These are phyloP conservation scores for Phytophthora pistaciae DNA, from an alignment of 352 stramenopile species.

Conservation along the genomic window DNA sequence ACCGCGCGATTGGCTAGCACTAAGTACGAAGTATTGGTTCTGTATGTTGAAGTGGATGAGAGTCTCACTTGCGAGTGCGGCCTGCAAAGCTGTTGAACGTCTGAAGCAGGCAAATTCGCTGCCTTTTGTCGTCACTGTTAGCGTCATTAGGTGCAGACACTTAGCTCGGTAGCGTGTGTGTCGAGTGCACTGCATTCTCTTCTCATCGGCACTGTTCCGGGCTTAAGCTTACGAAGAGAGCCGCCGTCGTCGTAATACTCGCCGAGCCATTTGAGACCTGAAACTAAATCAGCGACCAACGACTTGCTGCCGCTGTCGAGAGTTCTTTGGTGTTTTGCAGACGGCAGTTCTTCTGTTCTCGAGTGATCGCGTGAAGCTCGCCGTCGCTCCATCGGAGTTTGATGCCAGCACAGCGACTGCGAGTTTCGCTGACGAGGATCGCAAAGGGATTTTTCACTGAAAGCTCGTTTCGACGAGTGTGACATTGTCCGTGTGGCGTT, in stretches of 20 bases:
- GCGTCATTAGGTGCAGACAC: too few relatives aligned
- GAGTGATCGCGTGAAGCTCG: background rate
- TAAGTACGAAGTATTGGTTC: background rate
- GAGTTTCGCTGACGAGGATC: background rate
- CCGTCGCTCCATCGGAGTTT: background rate
- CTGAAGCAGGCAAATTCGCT: too few relatives aligned
- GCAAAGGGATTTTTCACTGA: background rate
- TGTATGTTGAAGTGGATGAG: background rate
- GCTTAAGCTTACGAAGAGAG: too few relatives aligned
- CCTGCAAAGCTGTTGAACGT: too few relatives aligned
- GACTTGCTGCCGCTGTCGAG: too few relatives aligned
- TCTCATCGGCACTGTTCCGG: background rate
- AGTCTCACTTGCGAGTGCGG: background rate
- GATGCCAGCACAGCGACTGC: background rate
- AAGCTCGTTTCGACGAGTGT: background rate
- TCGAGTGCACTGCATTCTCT: background rate
- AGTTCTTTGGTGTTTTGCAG: too few relatives aligned
- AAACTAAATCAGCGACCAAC: too few relatives aligned
- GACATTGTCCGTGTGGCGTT: background rate
- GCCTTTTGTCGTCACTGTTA: too few relatives aligned
- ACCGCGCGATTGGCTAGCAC: background rate
- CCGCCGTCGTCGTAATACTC: too few relatives aligned
- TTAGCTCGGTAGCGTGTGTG: too few relatives aligned
- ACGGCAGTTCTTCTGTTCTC: background rate
- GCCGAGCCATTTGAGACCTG: too few relatives aligned